Evolutionary conservation across 1,284 basidiomycete genomes (phyloP), one percentile per base, ranked within the genome.

Genomic region (Trichosporon sp.): DNA sequence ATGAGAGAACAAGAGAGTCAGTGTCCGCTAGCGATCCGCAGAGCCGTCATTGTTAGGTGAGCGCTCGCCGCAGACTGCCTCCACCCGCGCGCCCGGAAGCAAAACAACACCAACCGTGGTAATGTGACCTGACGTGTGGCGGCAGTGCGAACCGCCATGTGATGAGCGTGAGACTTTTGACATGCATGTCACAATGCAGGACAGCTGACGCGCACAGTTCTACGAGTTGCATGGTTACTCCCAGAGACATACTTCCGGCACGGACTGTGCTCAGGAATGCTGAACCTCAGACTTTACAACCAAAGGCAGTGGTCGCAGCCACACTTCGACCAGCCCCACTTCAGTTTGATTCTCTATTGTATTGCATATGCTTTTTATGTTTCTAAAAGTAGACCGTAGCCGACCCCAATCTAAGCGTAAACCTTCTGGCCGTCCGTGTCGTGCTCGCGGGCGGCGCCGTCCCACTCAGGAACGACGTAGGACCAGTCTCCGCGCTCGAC

Each of bases 401-500:
- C 16, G 32, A 12, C 10, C 16, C 32, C 32, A 16, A 14, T 35
- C 26, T 63, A 63, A 63, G 59, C 59, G 59, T 37, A 37, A 37
- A 68, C 69, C 69, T 69, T 69, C 71, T 74, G 73, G 65, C 71
- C 73, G 37, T 74, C 73, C n/a, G 69, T 66, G 31, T 70, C 69
- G 71, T 71, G 69, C 69, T 74, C 69, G 63, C 31, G 69, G 61
- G 48, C 68, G 43, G 67, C 16, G 46, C 70, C 70, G 26, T 73
- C 74, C 80, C 80, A 83, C 64, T 73, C 76, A 12, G 80, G 81
- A 5, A 83, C 74, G 66, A 79, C 77, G 68, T 75, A 78, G 26
- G 76, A 77, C 81, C 81, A 83, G 68, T 75, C 74, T 37, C 76
- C 75, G 48, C 71, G 72, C 46, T 78, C 77, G 43, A 82, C 73